Evolutionary conservation across 2,329 filamentous ascomycete genomes (phyloP), one percentile per base, ranked within the genome.

Genomic region (Aspergillus carbonarius): DNA sequence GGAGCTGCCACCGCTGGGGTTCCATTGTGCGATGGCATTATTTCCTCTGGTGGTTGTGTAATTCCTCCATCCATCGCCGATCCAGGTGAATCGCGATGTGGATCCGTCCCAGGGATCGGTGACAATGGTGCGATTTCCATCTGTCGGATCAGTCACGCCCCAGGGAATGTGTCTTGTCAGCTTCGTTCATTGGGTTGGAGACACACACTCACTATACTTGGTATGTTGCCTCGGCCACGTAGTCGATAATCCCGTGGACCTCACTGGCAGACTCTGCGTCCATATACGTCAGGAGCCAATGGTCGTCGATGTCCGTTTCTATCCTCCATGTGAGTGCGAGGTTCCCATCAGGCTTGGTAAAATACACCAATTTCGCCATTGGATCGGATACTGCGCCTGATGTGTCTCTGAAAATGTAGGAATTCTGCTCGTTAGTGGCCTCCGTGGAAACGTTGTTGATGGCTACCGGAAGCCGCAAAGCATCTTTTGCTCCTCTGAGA

Each of bases 261-360:
- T 32, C 30, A 4, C 55, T 40, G 32, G 37, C 52, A 12, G 37
- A 50, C 2, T 44, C 37, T 7, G 60, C 60, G 48, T 64, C 62
- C 10, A 64, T 39, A 32, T 63, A 64, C 9, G 60, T 60, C 49
- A 62, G 35, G 2, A 62, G 47, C 62, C 62, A 64, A 37, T 64
- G 58, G 15, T 55, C 44, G 12, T 59, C 32, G 5, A 63, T 20
- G 46, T 64, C 60, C 1, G 56, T 62, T 51, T 64, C 62, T 0
- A 64, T 39, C 23, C 42, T 55, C 62, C 62, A 64, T 20, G 54
- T 49, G 30, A 64, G 40, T 0, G 51, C 25, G 17, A 64, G 55
- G 2, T 6, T 56, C 17, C 48, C 46, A 35, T 61, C 48, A 1
- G 30, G n/a, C 40, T 54, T 59, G 18, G 47, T 39, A n/a, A 64